phyloP scores from a whole-genome alignment of 306 rosid species.

The Dryas alaskensis region DNA sequence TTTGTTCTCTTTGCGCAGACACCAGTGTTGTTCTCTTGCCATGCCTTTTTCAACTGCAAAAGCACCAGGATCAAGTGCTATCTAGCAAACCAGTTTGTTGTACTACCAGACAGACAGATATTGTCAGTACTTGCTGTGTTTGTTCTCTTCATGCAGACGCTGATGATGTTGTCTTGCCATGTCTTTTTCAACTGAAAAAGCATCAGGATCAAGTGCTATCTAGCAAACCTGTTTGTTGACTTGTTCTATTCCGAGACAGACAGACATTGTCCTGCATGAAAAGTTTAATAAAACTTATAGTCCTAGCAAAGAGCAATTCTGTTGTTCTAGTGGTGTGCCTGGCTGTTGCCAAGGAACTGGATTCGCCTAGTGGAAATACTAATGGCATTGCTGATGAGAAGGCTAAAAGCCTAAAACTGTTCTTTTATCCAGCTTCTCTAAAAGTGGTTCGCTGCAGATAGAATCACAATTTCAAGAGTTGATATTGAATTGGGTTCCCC shows the following conservation, averaged over 20 bases:
- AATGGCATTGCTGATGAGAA: background rate
- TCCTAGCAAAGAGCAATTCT: no score
- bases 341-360: background rate
- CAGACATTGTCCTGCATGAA: background rate
- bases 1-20: no score
- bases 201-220: background rate
- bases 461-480: background rate
- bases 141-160: background rate
- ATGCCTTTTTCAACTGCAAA: no score
- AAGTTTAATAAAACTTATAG: background rate
- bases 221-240: background rate
- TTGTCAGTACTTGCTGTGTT: background rate
- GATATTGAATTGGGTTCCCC: constrained; percentile 1
- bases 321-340: no score
- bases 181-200: background rate
- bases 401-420: background rate
- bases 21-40: no score
- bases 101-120: no score
- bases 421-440: background rate
- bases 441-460: background rate
- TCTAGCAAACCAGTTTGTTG: no score
- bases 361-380: background rate
- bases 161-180: constrained; percentile 4
- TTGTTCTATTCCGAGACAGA: background rate
- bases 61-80: no score